Evolutionary conservation across 768 basidiomycete genomes (phyloP).

Genomic region (Auricularia cornea): DNA sequence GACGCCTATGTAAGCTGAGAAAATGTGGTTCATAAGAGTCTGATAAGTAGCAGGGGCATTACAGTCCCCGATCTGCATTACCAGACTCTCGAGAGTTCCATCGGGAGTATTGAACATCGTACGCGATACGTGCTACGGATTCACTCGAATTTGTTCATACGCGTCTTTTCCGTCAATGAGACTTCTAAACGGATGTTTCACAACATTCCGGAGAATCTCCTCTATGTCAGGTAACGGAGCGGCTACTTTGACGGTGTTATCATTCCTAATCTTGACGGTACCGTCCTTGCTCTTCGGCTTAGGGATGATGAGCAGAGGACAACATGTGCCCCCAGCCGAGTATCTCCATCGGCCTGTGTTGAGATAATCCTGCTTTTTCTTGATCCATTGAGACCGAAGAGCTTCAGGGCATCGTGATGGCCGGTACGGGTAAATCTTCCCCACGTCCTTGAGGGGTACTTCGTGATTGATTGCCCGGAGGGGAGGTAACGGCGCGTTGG

Average conservation of each 20-base stretch:
- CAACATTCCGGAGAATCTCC: conserved; percentile 2
- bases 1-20: conserved; percentile 11
- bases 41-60: conserved; percentile 15
- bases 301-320: conserved; percentile 2
- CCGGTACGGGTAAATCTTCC: conserved; percentile 4
- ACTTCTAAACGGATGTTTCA: conserved; percentile 2
- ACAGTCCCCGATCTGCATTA: conserved; percentile 16
- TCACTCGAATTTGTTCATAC: conserved; percentile 13
- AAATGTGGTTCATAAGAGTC: conserved; percentile 12
- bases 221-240: conserved; percentile 6
- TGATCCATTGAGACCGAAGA: neutral
- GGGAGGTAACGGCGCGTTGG: conserved; percentile 7
- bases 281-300: neutral
- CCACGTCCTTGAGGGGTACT: conserved; percentile 10
- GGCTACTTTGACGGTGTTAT: conserved; percentile 5
- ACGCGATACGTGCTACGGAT: conserved; percentile 9
- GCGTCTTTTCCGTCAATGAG: conserved; percentile 11
- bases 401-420: conserved; percentile 9
- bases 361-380: too few species aligned
- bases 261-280: neutral
- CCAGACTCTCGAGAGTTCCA: conserved; percentile 14
- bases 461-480: conserved; percentile 7
- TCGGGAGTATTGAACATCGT: conserved; percentile 12
- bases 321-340: neutral
- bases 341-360: too few species aligned